phyloP scores from a whole-genome alignment of 1,284 basidiomycete species.

The Boletus semigastroideus region DNA sequence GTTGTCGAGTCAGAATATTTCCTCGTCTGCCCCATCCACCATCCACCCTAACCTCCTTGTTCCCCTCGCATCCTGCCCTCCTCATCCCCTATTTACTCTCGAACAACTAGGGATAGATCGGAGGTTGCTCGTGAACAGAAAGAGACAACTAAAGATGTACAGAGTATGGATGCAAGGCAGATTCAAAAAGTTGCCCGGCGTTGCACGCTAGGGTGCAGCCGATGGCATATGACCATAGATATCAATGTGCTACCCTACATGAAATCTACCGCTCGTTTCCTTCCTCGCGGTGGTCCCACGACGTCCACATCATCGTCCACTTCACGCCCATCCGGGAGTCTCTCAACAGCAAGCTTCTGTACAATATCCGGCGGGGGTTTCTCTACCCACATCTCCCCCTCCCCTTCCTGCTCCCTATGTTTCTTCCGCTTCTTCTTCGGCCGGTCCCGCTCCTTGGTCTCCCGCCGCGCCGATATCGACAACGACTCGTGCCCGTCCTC shows the following conservation, averaged over 20 bases:
- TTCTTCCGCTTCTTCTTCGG: conserved; percentile 49
- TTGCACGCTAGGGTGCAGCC: background rate
- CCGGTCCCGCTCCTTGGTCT: conserved; percentile 42
- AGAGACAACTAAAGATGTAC: conserved; percentile 93
- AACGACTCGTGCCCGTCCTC: conserved; percentile 50
- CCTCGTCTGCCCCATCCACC: background rate
- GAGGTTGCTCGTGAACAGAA: conserved; percentile 88
- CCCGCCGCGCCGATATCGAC: conserved; percentile 26
- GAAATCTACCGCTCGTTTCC: conserved; percentile 69
- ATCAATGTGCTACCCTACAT: conserved; percentile 11
- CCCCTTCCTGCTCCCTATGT: conserved; percentile 36
- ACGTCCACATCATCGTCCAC: conserved; percentile 12
- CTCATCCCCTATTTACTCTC: conserved; percentile 59
- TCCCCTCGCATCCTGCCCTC: conserved; percentile 31
- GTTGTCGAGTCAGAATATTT: background rate
- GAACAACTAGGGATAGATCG: conserved; percentile 85
- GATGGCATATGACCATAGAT: background rate
- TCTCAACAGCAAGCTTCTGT: conserved; percentile 12
- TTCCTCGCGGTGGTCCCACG: conserved; percentile 36
- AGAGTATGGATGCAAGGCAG: conserved; percentile 93
- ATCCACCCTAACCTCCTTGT: conserved; percentile 47
- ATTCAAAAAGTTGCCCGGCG: conserved; percentile 41
- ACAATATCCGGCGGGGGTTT: conserved; percentile 27
- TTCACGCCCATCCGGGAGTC: conserved; percentile 2
- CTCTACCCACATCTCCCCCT: conserved; percentile 37